Evolutionary conservation across 2,329 filamentous ascomycete species (phyloP), one percentile per base, ranked within the genome.

Genomic region (Monascus ruber): DNA sequence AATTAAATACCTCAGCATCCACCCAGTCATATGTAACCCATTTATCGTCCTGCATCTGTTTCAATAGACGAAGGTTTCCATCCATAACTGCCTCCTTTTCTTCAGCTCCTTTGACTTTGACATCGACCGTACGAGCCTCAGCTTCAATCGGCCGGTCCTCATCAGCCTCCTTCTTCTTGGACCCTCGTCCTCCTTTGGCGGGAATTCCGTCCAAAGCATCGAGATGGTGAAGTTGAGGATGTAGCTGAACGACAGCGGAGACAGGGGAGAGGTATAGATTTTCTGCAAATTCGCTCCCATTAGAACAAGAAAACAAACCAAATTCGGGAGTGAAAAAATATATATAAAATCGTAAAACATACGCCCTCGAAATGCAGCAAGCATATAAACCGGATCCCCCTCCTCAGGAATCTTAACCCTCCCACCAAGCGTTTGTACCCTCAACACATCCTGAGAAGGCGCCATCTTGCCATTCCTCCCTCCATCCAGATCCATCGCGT

Each of bases 161-260:
- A 8, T 64, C 58, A 48, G 39, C 59, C 50, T 37, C 58, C 54
- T 37, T 60, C 62, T 4, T 10, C 28, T 29, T 29, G 28, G 28
- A 10, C 28, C 6, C 28, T 10, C 28, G 6, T 10, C 6, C 6
- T 10, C 28, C 28, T 29, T 29, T 29, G 28, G 28, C 28, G 10
- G 58, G 54, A 5, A 85, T 73, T 52, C 95, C 86, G 35, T 81
- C 72, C 34, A 79, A 65, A 3, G 91, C 89, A 63, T 96, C 91
- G 49, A 96, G 73, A 64, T 96, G 87, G 63, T 94, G 86, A 44
- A 94, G 83, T 55, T 95, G 85, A 0, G 91, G 87, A 4, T 88
- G 83, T 55, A 98, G 78, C 57, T 94, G 85, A 33, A 94, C 83
- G 34, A 94, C 77, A 2, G 85, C 82, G 32, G 81, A 79, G 34